phyloP scores from a whole-genome alignment of 805 yeast genomes.

The Candida pseudofarinosa region DNA sequence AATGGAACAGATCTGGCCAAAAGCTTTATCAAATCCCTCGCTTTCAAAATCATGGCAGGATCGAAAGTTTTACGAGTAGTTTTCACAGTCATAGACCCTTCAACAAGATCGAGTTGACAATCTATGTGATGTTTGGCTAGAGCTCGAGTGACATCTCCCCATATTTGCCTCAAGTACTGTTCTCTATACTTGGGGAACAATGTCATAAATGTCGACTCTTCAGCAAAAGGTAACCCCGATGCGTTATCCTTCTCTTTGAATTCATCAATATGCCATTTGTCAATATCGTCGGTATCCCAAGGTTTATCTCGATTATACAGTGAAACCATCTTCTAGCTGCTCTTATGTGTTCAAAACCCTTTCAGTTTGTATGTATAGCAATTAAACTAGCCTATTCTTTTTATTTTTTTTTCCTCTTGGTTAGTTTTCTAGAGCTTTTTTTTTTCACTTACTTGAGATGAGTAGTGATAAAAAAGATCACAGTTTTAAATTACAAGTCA shows the following conservation, averaged over 20 bases:
- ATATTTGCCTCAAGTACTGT: conserved; percentile 76
- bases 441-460: neutral
- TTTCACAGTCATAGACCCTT: conserved; percentile 95
- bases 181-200: conserved; percentile 96
- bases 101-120: conserved; percentile 86
- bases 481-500: too few species aligned
- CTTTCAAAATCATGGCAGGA: conserved; percentile 89
- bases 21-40: conserved; percentile 89
- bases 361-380: neutral
- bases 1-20: conserved; percentile 95
- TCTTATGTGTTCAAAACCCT: too few species aligned
- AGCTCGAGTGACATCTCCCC: conserved; percentile 89
- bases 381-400: neutral
- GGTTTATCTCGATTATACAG: conserved; percentile 94
- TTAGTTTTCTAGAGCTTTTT: neutral
- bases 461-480: neutral
- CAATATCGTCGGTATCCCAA: conserved; percentile 94
- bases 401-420: neutral
- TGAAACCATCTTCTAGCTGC: conserved; percentile 63
- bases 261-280: conserved; percentile 87
- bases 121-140: conserved; percentile 69
- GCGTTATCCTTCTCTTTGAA: conserved; percentile 87
- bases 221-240: conserved; percentile 86
- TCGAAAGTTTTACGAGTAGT: conserved; percentile 95
- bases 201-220: conserved; percentile 92